Base-by-base conservation (phyloP, 1,139 yeast genomes). In the Petasospora rhodanensis region DNA sequence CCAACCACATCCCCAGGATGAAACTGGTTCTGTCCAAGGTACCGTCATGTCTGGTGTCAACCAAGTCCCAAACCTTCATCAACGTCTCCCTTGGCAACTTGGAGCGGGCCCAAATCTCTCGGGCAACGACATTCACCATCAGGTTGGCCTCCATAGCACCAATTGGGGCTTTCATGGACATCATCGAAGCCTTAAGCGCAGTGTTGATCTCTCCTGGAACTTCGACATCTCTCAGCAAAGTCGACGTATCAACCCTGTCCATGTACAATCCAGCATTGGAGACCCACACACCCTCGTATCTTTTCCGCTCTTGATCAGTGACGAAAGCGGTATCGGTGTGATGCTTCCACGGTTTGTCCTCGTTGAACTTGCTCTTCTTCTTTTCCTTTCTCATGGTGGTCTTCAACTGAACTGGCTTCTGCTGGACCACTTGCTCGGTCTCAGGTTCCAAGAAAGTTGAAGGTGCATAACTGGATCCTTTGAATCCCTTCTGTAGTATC, bases 241-340 rank as follows among this genome's bases (percentile, higher is more conserved):
- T 51, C 42, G 34, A 47, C 41, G 23, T 67, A 55, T 24, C 60
- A 48, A 39, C 59, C 59, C 28, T 41, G 34, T 64, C 68, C 41
- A 80, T 54, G 49, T 82, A 81, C 9, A 65, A 51, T 1, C 93
- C 94, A 41, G 73, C 75, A 52, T 91, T 91, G 29, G 95, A 77
- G 0, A 82, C 95, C 95, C 96, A 91, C 17, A 91, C 70, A 12
- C 95, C 95, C 56, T 87, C 96, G 56, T 89, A 89, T 31, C 97
- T 61, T 52, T 86, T 87, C 39, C 85, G 67, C 55, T 91, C 97
- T 22, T 67, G 70, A 18, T 80, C 87, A 0, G 82, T 70, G 10
- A 87, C 68, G 33, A 62, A 66, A 29, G 66, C 66, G 9, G 78
- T 66, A 42, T 77, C 83, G 25, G 65, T 66, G 54, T 86, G 96